Percentiles rank a stretch among this genome's conserved stretches.
These are phyloP conservation scores for Phytophthora capsici DNA, from an alignment of 352 stramenopile species.

Conservation along the genomic window DNA sequence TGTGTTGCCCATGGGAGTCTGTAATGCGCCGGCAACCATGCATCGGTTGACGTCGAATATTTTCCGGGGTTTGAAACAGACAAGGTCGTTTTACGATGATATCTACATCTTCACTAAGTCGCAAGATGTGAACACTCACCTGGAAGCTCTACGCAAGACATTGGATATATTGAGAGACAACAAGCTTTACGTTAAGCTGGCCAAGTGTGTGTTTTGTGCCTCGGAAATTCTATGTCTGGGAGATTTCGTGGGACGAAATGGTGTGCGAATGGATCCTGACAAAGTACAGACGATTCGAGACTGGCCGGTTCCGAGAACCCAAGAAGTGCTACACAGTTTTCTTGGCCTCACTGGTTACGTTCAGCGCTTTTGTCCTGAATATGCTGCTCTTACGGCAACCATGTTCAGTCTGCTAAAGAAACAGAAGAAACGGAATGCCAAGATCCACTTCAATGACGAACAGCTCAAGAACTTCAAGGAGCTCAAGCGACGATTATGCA, in stretches of 20 bases:
- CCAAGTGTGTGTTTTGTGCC: slow-evolving; percentile 9
- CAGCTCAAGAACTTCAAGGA: too few species aligned
- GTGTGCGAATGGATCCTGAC: too few species aligned
- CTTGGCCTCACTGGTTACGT: background rate
- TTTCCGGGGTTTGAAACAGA: background rate
- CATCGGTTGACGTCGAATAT: slow-evolving; percentile 9
- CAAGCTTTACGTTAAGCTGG: slow-evolving; percentile 13
- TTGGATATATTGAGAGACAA: slow-evolving; percentile 10
- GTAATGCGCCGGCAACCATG: too few species aligned
- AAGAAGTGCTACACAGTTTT: slow-evolving; percentile 4
- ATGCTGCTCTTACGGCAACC: background rate
- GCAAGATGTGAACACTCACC: background rate
- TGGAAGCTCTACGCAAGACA: too few species aligned
- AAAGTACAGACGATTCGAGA: too few species aligned
- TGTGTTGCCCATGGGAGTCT: too few species aligned
- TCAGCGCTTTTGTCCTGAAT: background rate
- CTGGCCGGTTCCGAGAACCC: background rate
- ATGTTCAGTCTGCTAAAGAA: background rate
- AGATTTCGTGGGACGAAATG: slow-evolving; percentile 1
- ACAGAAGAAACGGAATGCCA: background rate
- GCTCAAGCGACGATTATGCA: background rate
- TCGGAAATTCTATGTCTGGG: slow-evolving; percentile 1
- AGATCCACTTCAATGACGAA: too few species aligned
- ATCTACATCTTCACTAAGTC: slow-evolving; percentile 17
- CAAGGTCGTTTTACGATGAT: slow-evolving; percentile 14